Percentiles rank a stretch among this genome's conserved stretches.
These are phyloP conservation scores for Primulina tabacum DNA, from an alignment of 257 asterid species.

Conservation along the genomic window DNA sequence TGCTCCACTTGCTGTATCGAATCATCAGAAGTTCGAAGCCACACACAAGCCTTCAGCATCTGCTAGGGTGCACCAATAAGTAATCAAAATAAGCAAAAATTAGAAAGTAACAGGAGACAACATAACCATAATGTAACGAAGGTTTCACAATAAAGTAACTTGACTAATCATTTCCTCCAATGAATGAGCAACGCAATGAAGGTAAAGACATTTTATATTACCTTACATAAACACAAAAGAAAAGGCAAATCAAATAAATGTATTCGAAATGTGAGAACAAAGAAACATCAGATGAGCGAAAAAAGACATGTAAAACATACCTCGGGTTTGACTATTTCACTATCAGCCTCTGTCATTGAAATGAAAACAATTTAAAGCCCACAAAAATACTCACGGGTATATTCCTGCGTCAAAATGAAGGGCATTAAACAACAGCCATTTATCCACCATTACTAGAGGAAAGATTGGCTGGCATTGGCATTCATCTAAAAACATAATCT, in stretches of 20 bases:
- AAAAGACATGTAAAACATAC: conserved; percentile 25
- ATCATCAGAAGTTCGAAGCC: conserved; percentile 88
- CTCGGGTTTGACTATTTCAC: conserved; percentile 58
- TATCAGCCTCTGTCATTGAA: conserved; percentile 54
- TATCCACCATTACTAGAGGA: conserved; percentile 16
- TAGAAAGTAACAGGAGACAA: not conserved
- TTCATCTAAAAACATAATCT: conserved; percentile 12
- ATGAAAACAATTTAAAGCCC: conserved; percentile 16
- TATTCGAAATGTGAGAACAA: not conserved
- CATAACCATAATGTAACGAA: not conserved
- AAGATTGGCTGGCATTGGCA: conserved; percentile 14
- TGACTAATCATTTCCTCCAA: not conserved
- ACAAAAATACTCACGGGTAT: conserved; percentile 18
- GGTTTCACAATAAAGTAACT: not conserved
- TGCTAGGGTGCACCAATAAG: conserved; percentile 26
- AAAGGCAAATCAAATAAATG: conserved; percentile 12
- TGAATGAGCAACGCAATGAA: not conserved
- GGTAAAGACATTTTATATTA: not conserved
- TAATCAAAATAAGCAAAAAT: conserved; percentile 18
- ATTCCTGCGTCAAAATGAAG: conserved; percentile 31
- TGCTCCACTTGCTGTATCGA: conserved; percentile 84
- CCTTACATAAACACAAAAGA: not conserved
- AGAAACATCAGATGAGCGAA: conserved; percentile 9
- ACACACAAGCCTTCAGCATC: conserved; percentile 81
- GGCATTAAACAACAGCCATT: conserved; percentile 9